Evolutionary conservation across 306 rosid genomes (phyloP), one percentile per base, ranked within the genome.

Genomic region (Purshia tridentata): DNA sequence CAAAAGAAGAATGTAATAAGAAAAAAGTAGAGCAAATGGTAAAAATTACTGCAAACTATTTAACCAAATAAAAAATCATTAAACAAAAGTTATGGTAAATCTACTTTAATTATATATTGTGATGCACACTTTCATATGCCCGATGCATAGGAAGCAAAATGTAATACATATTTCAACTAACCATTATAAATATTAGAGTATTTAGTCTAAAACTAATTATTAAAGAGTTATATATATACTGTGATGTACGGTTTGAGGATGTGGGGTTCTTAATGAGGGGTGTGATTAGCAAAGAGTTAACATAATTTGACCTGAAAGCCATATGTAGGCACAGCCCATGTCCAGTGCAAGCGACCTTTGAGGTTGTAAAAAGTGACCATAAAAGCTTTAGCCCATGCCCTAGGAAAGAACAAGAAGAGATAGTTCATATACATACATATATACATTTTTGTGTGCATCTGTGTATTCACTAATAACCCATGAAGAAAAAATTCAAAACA

Each of bases 261-360:
- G n/a, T n/a, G n/a, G n/a, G n/a, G n/a, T n/a, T n/a, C n/a, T n/a
- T n/a, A n/a, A n/a, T n/a, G n/a, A n/a, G n/a, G n/a, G n/a, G n/a
- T n/a, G n/a, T n/a, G n/a, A n/a, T n/a, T n/a, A n/a, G n/a, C n/a
- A n/a, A n/a, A n/a, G n/a, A n/a, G n/a, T n/a, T n/a, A n/a, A n/a
- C n/a, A n/a, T n/a, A n/a, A n/a, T n/a, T n/a, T n/a, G 18, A 93
- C 98, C 98, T 90, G 96, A 77, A 87, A 91, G 77, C 98, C 99
- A 73, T 74, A 82, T 55, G 98, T 77, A 11, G 99, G 99, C 42
- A 95, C 98, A 51, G 39, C 96, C 99, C 99, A 95, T 0, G 92
- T 91, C 73, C 91, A 96, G 83, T 95, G 96, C 55, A 95, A 66
- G 64, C 85, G 65, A 11, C 81, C 88, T 72, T 96, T 76, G 40